Percentiles rank a stretch among this genome's conserved stretches.
Evolutionary conservation across 225 moss, liverwort and hornwort species (phyloP).

Genomic region (Antitrichia curtipendula): DNA sequence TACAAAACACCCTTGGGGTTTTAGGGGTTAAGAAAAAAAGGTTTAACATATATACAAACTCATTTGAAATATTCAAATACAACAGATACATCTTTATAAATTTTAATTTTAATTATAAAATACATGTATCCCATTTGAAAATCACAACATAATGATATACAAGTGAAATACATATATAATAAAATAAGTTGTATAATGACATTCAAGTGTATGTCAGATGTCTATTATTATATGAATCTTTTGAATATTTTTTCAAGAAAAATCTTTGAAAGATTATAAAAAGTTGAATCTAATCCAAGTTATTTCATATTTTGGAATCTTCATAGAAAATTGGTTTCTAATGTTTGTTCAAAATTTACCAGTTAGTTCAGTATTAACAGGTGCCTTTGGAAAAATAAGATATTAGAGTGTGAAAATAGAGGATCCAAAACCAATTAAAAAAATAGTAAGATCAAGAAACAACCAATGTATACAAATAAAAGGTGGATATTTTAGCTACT

Average conservation of each 20-base stretch:
- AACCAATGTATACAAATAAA: fast-evolving
- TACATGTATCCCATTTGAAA: background rate
- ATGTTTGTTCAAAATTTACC: fast-evolving
- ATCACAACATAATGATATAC: background rate
- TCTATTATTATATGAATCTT: background rate
- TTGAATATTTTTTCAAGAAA: background rate
- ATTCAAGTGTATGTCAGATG: background rate
- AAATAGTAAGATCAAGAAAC: fast-evolving
- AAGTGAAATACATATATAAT: background rate
- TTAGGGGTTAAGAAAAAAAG: no score
- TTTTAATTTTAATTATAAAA: background rate
- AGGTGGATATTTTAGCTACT: background rate
- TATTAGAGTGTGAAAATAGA: background rate
- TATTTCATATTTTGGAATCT: background rate
- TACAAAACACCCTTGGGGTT: no score
- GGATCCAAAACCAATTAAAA: no score
- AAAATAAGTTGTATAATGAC: fast-evolving
- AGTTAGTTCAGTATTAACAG: fast-evolving
- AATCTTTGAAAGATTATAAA: background rate
- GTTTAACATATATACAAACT: no score
- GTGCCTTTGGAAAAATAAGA: background rate
- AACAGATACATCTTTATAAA: background rate
- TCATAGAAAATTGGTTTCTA: background rate
- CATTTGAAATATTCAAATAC: background rate
- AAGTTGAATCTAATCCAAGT: background rate